phyloP scores from a whole-genome alignment of 148 eudicot genomes.

The Heliosperma pusillum region DNA sequence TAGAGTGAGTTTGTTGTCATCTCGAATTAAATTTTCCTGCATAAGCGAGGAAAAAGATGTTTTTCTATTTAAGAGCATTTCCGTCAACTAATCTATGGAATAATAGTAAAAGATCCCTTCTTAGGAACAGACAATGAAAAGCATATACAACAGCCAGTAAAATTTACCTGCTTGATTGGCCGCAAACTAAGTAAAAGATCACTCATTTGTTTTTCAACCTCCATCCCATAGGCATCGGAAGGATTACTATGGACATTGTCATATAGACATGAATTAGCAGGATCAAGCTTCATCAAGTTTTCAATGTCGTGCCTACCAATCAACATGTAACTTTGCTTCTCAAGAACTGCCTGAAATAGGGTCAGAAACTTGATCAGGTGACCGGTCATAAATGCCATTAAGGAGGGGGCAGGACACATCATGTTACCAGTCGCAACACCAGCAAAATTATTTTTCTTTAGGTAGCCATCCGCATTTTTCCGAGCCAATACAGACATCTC shows the following conservation, averaged over 20 bases:
- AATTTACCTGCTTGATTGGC: slow-evolving; percentile 88
- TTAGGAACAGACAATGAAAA: background rate
- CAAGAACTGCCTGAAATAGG: slow-evolving; percentile 86
- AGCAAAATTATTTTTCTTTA: background rate
- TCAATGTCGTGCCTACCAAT: slow-evolving; percentile 97
- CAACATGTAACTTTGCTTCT: slow-evolving; percentile 97
- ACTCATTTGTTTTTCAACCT: slow-evolving; percentile 74
- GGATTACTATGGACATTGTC: slow-evolving; percentile 39
- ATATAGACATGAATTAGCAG: slow-evolving; percentile 79
- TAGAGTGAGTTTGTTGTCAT: slow-evolving; percentile 86
- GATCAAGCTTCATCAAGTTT: slow-evolving; percentile 81
- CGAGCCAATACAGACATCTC: background rate
- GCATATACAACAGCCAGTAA: background rate
- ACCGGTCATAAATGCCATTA: background rate
- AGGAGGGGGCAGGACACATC: background rate
- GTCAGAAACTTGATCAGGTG: slow-evolving; percentile 10
- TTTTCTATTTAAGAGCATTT: background rate
- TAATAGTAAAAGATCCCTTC: background rate
- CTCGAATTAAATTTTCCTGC: slow-evolving; percentile 95
- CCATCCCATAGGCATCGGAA: slow-evolving; percentile 59
- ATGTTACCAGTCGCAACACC: background rate
- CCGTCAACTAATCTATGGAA: background rate
- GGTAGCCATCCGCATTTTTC: background rate
- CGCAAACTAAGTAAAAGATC: slow-evolving; percentile 70
- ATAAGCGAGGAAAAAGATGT: slow-evolving; percentile 10